These are phyloP conservation scores for Chenopodium quinoa DNA, from an alignment of 148 eudicot genomes.

Conservation along the genomic window DNA sequence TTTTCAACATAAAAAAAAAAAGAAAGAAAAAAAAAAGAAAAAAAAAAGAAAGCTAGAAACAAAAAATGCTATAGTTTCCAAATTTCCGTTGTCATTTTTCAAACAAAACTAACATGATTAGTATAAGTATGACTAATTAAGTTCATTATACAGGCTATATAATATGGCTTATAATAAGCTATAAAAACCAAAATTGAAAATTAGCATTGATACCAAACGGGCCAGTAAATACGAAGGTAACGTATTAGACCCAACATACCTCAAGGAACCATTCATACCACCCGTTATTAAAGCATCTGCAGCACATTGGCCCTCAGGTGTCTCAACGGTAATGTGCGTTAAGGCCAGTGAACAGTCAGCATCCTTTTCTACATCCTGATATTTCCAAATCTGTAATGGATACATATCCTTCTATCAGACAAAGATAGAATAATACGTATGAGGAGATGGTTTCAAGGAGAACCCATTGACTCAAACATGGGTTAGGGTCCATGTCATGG, in stretches of 20 bases:
- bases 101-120: too few relatives aligned
- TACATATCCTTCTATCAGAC: background rate
- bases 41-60: too few relatives aligned
- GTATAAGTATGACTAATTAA: too few relatives aligned
- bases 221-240: background rate
- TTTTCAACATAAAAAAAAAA: too few relatives aligned
- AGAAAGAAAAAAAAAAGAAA: too few relatives aligned
- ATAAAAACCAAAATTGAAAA: background rate
- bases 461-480: background rate
- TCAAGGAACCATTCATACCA: constrained; percentile 44
- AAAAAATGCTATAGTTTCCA: too few relatives aligned
- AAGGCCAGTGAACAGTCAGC: constrained; percentile 51
- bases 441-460: background rate
- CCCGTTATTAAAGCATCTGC: constrained; percentile 57
- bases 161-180: background rate
- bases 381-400: constrained; percentile 64
- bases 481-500: background rate
- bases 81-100: too few relatives aligned
- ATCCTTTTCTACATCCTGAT: constrained; percentile 42
- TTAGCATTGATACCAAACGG: too few relatives aligned
- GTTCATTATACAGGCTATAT: too few relatives aligned
- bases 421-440: constrained; percentile 2
- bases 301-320: constrained; percentile 43
- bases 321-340: constrained; percentile 37
- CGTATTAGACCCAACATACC: constrained; percentile 35